Base-by-base conservation (phyloP, 495 filamentous ascomycete species). In the Thozetella sp. region DNA sequence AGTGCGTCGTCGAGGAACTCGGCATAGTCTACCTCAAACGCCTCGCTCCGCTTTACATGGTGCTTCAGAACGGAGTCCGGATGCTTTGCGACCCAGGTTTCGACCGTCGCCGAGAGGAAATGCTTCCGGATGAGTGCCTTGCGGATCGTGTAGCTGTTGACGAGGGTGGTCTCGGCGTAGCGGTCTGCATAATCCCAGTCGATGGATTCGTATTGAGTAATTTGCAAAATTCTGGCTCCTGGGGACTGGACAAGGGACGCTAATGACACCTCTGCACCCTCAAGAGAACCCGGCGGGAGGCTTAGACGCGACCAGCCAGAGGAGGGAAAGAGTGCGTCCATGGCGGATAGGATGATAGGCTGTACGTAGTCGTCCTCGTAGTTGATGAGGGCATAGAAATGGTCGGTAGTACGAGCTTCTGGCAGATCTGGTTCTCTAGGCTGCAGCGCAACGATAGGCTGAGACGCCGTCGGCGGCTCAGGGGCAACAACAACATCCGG, bases 71-170 rank as follows among this genome's bases (percentile, higher is more conserved):
- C 70, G 19, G 87, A 90, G 30, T 82, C 75, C 0, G 94, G 92
- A 63, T 93, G 77, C 67, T 99, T 99, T 20, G 88, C 83, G 13
- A 90, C 75, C 89, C 93, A 96, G 63, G 87, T 87, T 43, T 85
- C 76, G 34, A 96, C 83, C 0, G 94, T 97, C 17, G 87, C 86
- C 3, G 87, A 84, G 2, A 99, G 82, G 69, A 92, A 97, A 70
- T 99, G 95, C 72, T 99, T 99, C 52, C 95, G 86, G 66, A 97
- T 97, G n/a, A 99, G 76, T 1, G 95, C 95, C 81, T 97, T 98
- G 65, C 95, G 93, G 72, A 97, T 93, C 66, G 97, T 86, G 69
- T 96, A 97, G 60, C 89, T 87, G 70, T 95, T 96, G 30, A 85
- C 78, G 3, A 93, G 81, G 45, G 79, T 86, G 1, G 83, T 85